Evolutionary conservation across 495 filamentous ascomycete genomes (phyloP).

Genomic region (Achaetomiella virescens): DNA sequence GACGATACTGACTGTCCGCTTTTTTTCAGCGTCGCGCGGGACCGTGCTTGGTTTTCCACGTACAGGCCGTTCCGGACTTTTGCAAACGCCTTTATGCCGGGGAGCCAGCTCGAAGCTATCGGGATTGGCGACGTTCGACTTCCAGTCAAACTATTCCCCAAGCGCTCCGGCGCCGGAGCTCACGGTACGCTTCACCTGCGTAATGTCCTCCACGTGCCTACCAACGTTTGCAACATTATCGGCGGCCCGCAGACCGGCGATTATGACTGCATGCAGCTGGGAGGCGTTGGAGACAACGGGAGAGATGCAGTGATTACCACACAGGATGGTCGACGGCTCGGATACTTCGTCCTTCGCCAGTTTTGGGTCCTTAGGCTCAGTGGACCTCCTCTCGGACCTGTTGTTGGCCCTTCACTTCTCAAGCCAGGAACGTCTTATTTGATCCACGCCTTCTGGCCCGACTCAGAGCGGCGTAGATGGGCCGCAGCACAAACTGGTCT

Average conservation of each 20-base stretch:
- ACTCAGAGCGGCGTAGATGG: too few species aligned
- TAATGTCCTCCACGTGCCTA: conserved; percentile 9
- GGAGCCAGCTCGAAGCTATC: not conserved
- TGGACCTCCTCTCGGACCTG: too few species aligned
- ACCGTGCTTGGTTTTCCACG: conserved; percentile 6
- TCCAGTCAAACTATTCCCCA: conserved; percentile 4
- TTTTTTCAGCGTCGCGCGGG: conserved; percentile 1
- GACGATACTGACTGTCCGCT: not conserved
- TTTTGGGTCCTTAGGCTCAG: too few species aligned
- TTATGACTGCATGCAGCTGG: not conserved
- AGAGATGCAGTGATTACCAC: not conserved
- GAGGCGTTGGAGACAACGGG: not conserved
- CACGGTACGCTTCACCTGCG: conserved; percentile 8
- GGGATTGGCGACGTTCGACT: conserved; percentile 8
- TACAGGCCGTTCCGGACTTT: conserved; percentile 3
- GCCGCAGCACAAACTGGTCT: too few species aligned
- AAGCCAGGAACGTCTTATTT: too few species aligned
- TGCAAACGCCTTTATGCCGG: not conserved
- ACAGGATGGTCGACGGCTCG: not conserved
- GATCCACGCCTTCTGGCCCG: too few species aligned
- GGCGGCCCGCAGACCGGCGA: not conserved
- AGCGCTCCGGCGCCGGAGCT: not conserved
- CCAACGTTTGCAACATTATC: conserved; percentile 2
- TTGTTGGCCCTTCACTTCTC: too few species aligned
- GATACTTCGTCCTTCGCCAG: too few species aligned